Base-by-base conservation (phyloP, 306 rosid genomes). In the Mimosa pudica region DNA sequence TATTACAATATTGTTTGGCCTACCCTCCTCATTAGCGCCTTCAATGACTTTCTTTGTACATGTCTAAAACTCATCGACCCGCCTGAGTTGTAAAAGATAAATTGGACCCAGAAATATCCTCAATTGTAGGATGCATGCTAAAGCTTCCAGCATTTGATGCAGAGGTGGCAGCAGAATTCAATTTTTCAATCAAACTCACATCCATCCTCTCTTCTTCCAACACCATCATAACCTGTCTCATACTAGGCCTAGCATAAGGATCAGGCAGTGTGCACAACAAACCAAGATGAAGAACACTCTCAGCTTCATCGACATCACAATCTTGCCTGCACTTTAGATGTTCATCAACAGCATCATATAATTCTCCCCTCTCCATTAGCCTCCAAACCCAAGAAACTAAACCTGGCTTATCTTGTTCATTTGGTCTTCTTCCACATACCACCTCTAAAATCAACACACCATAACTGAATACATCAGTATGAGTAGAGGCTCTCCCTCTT, bases 401-500 rank as follows among this genome's bases (percentile, higher is more conserved):
- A 17, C 81, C 80, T n/a, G 84, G 86, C 68, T 79, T 71, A 38
- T 89, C 87, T 51, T 84, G 86, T 75, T 85, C 90, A 45, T 47
- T 75, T 0, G 89, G 88, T 49, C 92, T 86, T 64, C 90, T 66
- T 16, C 91, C 89, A 64, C 83, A 76, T 35, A 85, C 80, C 72
- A 85, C 86, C 71, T 90, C 92, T 8, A 90, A 76, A 51, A 85
- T 75, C 80, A 89, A 69, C 78, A 90, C 82, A 4, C 92, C 92
- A 30, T 84, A 89, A 76, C 89, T 85, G 64, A 82, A 89, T 48
- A 90, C 85, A 67, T 90, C 90, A 0, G 87, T 76, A n/a, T 66
- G 84, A 17, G 77, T 42, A 6, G 90, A 85, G 69, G 84, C 87
- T 68, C 83, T 83, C 30, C 92, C 91, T 0, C 80, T 81, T 57